phyloP scores from a whole-genome alignment of 2,329 filamentous ascomycete genomes.

The Aspergillus novofumigatus region DNA sequence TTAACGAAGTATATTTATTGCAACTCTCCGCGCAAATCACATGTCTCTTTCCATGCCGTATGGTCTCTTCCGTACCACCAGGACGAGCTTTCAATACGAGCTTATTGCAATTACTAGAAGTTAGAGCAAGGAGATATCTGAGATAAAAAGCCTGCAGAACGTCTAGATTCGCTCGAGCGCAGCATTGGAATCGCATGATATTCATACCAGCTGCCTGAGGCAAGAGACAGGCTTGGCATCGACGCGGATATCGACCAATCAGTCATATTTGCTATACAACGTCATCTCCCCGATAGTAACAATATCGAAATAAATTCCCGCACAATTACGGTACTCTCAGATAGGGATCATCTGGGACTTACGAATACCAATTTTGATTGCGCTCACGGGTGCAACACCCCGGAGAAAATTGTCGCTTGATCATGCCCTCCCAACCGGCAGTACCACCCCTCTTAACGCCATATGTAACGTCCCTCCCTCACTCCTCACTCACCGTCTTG shows the following conservation, averaged over 20 bases:
- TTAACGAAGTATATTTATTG: neutral
- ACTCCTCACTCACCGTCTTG: constrained; percentile 39
- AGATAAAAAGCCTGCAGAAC: neutral
- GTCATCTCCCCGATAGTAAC: constrained; percentile 13
- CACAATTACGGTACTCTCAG: constrained; percentile 2
- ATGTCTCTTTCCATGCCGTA: neutral
- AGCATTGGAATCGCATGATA: neutral
- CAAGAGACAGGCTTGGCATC: neutral
- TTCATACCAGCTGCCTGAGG: neutral
- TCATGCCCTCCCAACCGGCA: constrained; percentile 38
- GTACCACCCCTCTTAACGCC: constrained; percentile 38
- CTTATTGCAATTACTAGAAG: neutral
- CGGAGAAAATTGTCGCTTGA: constrained; percentile 4
- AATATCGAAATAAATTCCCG: constrained; percentile 1
- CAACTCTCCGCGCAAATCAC: neutral
- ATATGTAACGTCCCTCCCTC: constrained; percentile 33
- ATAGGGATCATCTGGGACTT: neutral
- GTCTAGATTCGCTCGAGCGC: neutral
- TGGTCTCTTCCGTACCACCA: neutral
- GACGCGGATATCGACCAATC: constrained; percentile 1
- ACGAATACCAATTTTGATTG: neutral
- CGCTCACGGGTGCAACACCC: neutral
- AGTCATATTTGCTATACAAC: constrained; percentile 16
- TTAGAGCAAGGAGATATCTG: neutral
- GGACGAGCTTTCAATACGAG: neutral